Base-by-base conservation (phyloP, 1,139 yeast species). In the Geotrichum candidum region DNA sequence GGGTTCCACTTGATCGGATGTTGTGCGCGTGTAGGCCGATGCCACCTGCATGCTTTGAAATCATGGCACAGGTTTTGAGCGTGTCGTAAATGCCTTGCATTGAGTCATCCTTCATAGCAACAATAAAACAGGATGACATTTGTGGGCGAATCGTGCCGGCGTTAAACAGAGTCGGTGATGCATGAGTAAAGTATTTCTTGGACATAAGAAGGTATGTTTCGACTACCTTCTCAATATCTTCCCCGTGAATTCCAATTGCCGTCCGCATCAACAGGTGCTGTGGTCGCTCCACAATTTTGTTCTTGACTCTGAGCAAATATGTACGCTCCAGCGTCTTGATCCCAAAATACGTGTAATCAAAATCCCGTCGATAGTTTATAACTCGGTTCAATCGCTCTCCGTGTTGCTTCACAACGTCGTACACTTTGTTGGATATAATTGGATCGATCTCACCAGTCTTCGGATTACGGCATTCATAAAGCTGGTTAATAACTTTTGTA, bases 1-100 rank as follows among this genome's bases (percentile, higher is more conserved):
- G 82, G 18, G 92, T 82, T 46, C 92, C 92, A 53, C 86, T 79
- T 27, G 88, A 81, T 70, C 94, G 80, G 65, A 88, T 84, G 73
- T 88, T 86, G 72, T 86, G 90, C 53, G 86, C 84, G 70, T 88
- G 94, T 65, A 88, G 77, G 63, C 96, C 96, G 70, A 88, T 85
- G 67, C 96, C 96, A 68, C 96, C 96, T 51, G 94, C 90, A 65
- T 87, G 82, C 73, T 88, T 88, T 62, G 91, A 86, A 61, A 88
- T 88, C 70, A 85, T 76, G 22, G 96, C 96, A 75, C 90, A 83
- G 63, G 87, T 84, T 73, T 86, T 85, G 65, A 88, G 80, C 38
- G 96, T 87, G 64, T 85, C 88, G 70, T 85, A 88, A 62, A 88
- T 88, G 60, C 95, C 95, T 66, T 87, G 91, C 65, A 88, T 86